Conservation (phyloP, 2,329 filamentous ascomycete genomes). For the Hirsutella thompsonii region DNA sequence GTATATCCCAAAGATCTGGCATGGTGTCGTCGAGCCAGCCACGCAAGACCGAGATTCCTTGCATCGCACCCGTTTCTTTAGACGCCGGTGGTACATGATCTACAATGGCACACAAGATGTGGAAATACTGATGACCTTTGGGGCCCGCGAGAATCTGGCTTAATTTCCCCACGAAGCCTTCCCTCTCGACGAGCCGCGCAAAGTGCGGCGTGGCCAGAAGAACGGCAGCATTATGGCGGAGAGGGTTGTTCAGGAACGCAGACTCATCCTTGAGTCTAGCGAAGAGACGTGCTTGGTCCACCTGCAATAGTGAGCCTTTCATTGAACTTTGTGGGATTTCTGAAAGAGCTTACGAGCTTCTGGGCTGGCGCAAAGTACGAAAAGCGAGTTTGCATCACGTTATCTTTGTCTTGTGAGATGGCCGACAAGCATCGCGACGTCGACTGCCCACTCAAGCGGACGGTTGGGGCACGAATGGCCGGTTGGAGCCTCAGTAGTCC, state of each 20-base stretch:
- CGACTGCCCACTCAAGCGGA: background rate
- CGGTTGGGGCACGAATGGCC: no score
- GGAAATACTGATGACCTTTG: conserved; percentile 22
- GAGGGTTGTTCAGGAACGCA: conserved; percentile 14
- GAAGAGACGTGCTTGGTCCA: conserved; percentile 8
- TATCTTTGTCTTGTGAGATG: background rate
- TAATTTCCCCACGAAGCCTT: conserved; percentile 26
- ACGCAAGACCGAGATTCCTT: conserved; percentile 40
- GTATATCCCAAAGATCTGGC: conserved; percentile 29
- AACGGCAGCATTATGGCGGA: conserved; percentile 27
- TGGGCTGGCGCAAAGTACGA: conserved; percentile 9
- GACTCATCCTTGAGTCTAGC: conserved; percentile 10
- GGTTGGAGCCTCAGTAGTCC: conserved; percentile 6
- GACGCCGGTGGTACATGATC: conserved; percentile 34
- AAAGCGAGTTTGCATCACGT: conserved; percentile 11
- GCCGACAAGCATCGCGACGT: conserved; percentile 5
- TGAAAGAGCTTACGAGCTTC: background rate
- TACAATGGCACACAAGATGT: conserved; percentile 41
- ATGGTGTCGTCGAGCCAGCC: conserved; percentile 27
- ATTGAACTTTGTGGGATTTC: no score
- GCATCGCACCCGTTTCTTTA: conserved; percentile 15
- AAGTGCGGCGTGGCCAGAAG: conserved; percentile 36
- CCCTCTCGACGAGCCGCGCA: conserved; percentile 33
- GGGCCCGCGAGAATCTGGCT: conserved; percentile 32
- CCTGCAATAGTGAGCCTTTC: conserved; percentile 2